Base-by-base conservation (phyloP, 1,284 basidiomycete species). In the Ganoderma sinense region DNA sequence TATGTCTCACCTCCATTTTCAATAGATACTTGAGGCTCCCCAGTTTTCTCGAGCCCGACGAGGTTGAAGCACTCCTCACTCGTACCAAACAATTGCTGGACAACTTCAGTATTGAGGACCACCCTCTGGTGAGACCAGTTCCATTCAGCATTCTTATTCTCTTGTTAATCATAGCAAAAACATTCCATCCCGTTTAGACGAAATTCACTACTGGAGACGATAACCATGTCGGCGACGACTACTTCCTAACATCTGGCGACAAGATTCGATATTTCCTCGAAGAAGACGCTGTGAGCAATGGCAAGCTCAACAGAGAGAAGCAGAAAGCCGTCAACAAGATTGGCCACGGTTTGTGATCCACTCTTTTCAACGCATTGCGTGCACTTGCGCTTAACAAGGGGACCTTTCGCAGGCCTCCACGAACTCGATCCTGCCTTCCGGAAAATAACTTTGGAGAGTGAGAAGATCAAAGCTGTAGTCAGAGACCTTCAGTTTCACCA, bases 181-280 rank as follows among this genome's bases (percentile, higher is more conserved):
- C 13, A 40, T 16, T 41, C 58, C 0, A 56, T 67, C 7, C 53
- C n/a, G 40, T 20, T 2, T 68, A 96, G 92, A 98, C 96, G 7
- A 94, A 91, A 75, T 99, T 99, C 82, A 93, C 91, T 31, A 97
- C 96, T 0, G 87, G 87, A 13, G 88, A 89, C 18, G 90, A 92
- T 71, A 87, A 91, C 65, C 94, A 96, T 75, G 86, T 95, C 48
- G 96, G 96, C 0, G 96, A 99, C 78, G 90, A 95, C 33, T 99
- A 99, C 80, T 99, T 99, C 78, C 84, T 99, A 66, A 88, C 85
- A 16, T 96, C 94, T 1, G 95, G 95, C 1, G 95, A 98, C 80
- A 97, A 98, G 86, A 94, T 97, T 81, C 89, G 93, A 2, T 97
- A 91, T 80, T 97, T 97, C 79, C 83, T 97, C 51, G 96, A 97